Conservation (phyloP, 1,139 yeast genomes). For the Scheffersomyces segobiensis region DNA sequence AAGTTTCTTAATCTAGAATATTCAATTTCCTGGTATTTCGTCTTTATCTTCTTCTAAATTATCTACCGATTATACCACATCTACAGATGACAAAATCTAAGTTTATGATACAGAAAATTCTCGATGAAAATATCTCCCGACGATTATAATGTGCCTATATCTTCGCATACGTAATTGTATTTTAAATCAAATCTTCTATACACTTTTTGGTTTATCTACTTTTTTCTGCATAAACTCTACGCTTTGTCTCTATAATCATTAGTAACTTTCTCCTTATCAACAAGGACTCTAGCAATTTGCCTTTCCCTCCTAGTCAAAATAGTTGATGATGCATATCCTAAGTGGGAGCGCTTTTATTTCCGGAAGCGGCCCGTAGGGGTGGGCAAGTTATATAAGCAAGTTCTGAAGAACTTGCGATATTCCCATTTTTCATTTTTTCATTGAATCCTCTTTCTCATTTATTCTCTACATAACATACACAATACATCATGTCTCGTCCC, state of each 20-base stretch:
- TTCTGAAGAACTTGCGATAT: not conserved
- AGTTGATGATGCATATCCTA: not conserved
- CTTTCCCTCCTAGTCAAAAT: not conserved
- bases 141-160: too few relatives aligned
- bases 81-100: too few relatives aligned
- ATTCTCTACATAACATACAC: not conserved
- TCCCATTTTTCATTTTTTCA: not conserved
- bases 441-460: not conserved
- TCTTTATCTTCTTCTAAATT: too few relatives aligned
- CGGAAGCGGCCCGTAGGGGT: not conserved
- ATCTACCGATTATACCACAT: too few relatives aligned
- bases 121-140: too few relatives aligned
- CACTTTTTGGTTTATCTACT: too few relatives aligned
- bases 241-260: not conserved
- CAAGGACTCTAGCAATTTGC: not conserved
- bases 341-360: not conserved
- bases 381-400: not conserved
- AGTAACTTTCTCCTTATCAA: too few relatives aligned
- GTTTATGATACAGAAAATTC: too few relatives aligned
- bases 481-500: constrained; percentile 15
- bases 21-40: too few relatives aligned
- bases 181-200: too few relatives aligned
- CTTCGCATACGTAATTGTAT: too few relatives aligned
- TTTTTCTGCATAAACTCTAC: not conserved
- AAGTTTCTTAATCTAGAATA: too few relatives aligned